Percentiles rank a stretch among this genome's conserved stretches.
These are phyloP conservation scores for Austroboletus eburneus DNA, from an alignment of 768 basidiomycete species.

Conservation along the genomic window DNA sequence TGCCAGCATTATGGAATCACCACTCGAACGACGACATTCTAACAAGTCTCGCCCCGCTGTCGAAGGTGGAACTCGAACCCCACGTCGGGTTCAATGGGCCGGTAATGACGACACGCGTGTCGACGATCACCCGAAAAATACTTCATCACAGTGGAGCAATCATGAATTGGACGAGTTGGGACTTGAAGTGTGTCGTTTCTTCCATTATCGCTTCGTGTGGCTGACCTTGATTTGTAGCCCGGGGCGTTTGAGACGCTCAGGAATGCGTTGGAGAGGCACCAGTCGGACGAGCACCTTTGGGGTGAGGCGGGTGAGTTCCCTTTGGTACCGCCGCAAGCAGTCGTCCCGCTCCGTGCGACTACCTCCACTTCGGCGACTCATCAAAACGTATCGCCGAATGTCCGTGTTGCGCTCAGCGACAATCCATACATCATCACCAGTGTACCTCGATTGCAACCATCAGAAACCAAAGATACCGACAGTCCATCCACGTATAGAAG, in stretches of 20 bases:
- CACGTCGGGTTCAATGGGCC: slow-evolving; percentile 53
- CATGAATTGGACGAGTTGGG: slow-evolving; percentile 53
- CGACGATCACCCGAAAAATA: background rate
- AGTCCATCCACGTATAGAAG: no score
- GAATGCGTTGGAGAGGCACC: slow-evolving; percentile 50
- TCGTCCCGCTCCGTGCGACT: slow-evolving; percentile 12
- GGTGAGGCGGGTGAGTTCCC: background rate
- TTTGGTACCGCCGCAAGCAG: slow-evolving; percentile 3
- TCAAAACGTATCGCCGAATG: no score
- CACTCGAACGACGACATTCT: slow-evolving; percentile 1
- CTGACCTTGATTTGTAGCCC: slow-evolving; percentile 32
- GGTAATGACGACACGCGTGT: slow-evolving; percentile 23
- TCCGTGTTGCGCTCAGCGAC: no score
- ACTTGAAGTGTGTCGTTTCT: slow-evolving; percentile 41
- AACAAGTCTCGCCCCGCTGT: slow-evolving; percentile 14
- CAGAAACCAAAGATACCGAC: no score
- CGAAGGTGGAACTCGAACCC: slow-evolving; percentile 38
- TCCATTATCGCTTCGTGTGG: no score
- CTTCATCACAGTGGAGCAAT: slow-evolving; percentile 13
- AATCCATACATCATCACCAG: no score
- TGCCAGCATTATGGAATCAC: slow-evolving; percentile 17
- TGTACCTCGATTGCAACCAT: no score
- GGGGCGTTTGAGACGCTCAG: slow-evolving; percentile 46
- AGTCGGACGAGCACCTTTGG: slow-evolving; percentile 19
- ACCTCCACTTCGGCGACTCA: no score